Percentiles rank a stretch among this genome's conserved stretches.
These are phyloP conservation scores for Kazachstania bromeliacearum DNA, from an alignment of 805 yeast genomes.

Conservation along the genomic window DNA sequence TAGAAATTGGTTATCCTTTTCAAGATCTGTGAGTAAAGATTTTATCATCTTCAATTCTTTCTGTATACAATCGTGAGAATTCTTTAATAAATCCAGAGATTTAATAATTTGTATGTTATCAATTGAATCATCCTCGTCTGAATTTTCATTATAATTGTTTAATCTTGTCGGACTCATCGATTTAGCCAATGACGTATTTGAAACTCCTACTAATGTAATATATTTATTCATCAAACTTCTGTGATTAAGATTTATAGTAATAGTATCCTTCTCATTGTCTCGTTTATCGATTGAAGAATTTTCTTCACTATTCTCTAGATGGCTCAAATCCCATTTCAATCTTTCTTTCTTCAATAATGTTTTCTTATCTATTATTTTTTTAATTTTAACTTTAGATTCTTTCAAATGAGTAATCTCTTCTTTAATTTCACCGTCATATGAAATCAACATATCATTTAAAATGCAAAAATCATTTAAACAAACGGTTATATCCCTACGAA, in stretches of 20 bases:
- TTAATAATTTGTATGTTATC: background rate
- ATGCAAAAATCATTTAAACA: slow-evolving; percentile 23
- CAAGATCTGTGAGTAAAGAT: slow-evolving; percentile 13
- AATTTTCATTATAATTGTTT: background rate
- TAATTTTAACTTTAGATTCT: slow-evolving; percentile 9
- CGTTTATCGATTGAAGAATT: too few relatives aligned
- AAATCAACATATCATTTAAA: slow-evolving; percentile 19
- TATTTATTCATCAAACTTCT: slow-evolving; percentile 16
- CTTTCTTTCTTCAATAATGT: slow-evolving; percentile 5
- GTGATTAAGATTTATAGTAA: slow-evolving; percentile 12
- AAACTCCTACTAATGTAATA: slow-evolving; percentile 19
- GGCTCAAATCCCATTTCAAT: slow-evolving; percentile 10
- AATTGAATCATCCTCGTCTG: background rate
- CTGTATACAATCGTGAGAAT: slow-evolving; percentile 6
- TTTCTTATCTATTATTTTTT: slow-evolving; percentile 8
- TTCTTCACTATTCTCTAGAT: too few relatives aligned
- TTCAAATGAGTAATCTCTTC: slow-evolving; percentile 12
- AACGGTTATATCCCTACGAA: slow-evolving; percentile 21
- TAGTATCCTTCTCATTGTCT: background rate
- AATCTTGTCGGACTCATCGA: background rate
- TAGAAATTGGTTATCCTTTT: slow-evolving; percentile 20
- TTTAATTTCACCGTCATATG: slow-evolving; percentile 20
- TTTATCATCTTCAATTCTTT: slow-evolving; percentile 17
- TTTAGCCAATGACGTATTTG: slow-evolving; percentile 15
- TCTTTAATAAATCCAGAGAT: slow-evolving; percentile 9